Percentiles rank a stretch among this genome's conserved stretches.
Conservation (phyloP, 2,329 filamentous ascomycete genomes). For the Cytospora schulzeri region DNA sequence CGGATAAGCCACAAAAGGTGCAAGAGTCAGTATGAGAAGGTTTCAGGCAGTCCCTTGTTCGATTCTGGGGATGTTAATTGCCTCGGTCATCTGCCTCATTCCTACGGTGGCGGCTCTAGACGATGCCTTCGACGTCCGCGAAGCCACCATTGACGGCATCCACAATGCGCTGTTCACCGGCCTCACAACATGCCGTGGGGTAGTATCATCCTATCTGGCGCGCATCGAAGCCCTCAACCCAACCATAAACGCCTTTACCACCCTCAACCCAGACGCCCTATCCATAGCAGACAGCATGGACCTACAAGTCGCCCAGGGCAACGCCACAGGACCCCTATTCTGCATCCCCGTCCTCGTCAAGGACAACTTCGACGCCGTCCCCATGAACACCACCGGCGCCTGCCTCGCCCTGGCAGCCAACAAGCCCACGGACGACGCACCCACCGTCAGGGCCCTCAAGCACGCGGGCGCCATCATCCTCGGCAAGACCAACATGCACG, state of each 20-base stretch:
- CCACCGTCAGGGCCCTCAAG: conserved; percentile 52
- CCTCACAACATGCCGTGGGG: conserved; percentile 54
- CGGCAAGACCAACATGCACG: conserved; percentile 64
- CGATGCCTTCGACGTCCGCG: conserved; percentile 52
- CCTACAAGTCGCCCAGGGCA: conserved; percentile 45
- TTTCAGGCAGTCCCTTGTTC: no score
- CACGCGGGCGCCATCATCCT: conserved; percentile 58
- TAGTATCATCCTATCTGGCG: conserved; percentile 57
- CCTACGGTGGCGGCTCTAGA: conserved; percentile 3
- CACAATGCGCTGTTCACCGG: conserved; percentile 57
- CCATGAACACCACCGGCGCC: conserved; percentile 60
- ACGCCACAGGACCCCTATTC: conserved; percentile 55
- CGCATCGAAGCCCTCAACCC: conserved; percentile 60
- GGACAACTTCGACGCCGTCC: conserved; percentile 62
- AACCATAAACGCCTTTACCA: conserved; percentile 58
- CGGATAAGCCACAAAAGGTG: not conserved
- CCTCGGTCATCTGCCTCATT: not conserved
- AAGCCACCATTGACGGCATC: conserved; percentile 60
- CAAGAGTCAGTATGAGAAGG: not conserved
- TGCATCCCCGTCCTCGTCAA: conserved; percentile 65
- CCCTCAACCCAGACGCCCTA: conserved; percentile 48
- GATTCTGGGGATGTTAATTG: not conserved
- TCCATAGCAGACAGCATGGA: conserved; percentile 54
- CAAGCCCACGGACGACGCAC: conserved; percentile 48
- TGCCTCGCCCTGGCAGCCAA: conserved; percentile 51